A percentile compares a stretch with the other conserved stretches of the same genome.
phyloP scores from a whole-genome alignment of 176 grass and related monocot genomes.

The Cenchrus fungigraminus region DNA sequence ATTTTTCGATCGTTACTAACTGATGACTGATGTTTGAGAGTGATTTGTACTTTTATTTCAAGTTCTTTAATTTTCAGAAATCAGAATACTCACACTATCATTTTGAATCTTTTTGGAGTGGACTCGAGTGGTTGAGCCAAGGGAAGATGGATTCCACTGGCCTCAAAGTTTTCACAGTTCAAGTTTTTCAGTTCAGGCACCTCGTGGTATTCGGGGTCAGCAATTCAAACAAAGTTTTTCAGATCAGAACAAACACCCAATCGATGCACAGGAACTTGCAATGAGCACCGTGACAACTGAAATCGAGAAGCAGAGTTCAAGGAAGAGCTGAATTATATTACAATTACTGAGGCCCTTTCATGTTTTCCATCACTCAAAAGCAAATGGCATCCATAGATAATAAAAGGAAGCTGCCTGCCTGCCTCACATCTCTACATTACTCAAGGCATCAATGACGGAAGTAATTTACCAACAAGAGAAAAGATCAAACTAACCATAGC shows the following conservation, averaged over 20 bases:
- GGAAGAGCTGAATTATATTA: constrained; percentile 57
- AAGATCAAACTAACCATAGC: constrained; percentile 6
- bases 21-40: too few species aligned
- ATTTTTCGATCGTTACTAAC: too few species aligned
- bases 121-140: neutral
- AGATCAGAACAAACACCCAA: neutral
- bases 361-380: constrained; percentile 42
- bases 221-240: neutral
- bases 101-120: neutral
- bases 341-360: constrained; percentile 50
- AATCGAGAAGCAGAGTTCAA: constrained; percentile 5
- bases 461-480: constrained; percentile 9
- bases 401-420: constrained; percentile 40
- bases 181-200: neutral
- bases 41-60: neutral
- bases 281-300: neutral
- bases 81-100: neutral
- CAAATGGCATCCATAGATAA: constrained; percentile 51
- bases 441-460: constrained; percentile 39
- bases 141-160: neutral
- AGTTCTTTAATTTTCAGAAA: neutral
- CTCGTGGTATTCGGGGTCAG: too few species aligned
- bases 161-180: neutral
- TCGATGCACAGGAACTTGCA: neutral
- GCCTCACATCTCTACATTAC: constrained; percentile 41